Evolutionary conservation across 1,284 basidiomycete species (phyloP).

Genomic region (Afroboletus lepidellus): DNA sequence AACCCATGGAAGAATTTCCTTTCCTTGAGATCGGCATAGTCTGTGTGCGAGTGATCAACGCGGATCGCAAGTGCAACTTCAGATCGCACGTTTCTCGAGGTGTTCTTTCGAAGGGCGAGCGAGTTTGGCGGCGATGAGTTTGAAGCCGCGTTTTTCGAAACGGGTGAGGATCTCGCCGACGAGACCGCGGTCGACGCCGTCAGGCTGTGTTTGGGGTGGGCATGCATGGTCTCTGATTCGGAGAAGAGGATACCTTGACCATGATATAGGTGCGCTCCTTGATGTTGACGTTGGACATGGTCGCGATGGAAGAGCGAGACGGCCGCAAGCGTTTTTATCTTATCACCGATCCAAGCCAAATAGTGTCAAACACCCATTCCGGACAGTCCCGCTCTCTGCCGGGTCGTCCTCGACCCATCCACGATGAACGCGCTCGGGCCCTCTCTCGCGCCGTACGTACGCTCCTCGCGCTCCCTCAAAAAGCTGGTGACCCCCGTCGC

Average conservation of each 20-base stretch:
- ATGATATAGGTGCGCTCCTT: slow-evolving; percentile 85
- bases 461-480: slow-evolving; percentile 65
- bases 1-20: slow-evolving; percentile 93
- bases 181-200: slow-evolving; percentile 95
- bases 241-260: slow-evolving; percentile 62
- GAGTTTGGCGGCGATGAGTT: slow-evolving; percentile 89
- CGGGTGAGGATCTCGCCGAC: slow-evolving; percentile 91
- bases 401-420: too few species aligned
- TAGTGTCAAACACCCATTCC: slow-evolving; percentile 34
- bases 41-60: slow-evolving; percentile 39
- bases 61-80: slow-evolving; percentile 6
- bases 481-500: slow-evolving; percentile 78
- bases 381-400: slow-evolving; percentile 9
- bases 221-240: not conserved
- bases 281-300: slow-evolving; percentile 43
- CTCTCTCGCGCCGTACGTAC: slow-evolving; percentile 79
- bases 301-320: slow-evolving; percentile 23
- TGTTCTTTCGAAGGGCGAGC: slow-evolving; percentile 74
- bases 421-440: slow-evolving; percentile 69
- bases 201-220: slow-evolving; percentile 59
- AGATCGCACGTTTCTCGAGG: slow-evolving; percentile 75
- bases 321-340: slow-evolving; percentile 12
- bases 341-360: slow-evolving; percentile 31
- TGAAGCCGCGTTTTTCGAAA: slow-evolving; percentile 96
- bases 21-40: slow-evolving; percentile 90